phyloP scores from a whole-genome alignment of 2,329 filamentous ascomycete species.

The Trichophyton mentagrophytes region DNA sequence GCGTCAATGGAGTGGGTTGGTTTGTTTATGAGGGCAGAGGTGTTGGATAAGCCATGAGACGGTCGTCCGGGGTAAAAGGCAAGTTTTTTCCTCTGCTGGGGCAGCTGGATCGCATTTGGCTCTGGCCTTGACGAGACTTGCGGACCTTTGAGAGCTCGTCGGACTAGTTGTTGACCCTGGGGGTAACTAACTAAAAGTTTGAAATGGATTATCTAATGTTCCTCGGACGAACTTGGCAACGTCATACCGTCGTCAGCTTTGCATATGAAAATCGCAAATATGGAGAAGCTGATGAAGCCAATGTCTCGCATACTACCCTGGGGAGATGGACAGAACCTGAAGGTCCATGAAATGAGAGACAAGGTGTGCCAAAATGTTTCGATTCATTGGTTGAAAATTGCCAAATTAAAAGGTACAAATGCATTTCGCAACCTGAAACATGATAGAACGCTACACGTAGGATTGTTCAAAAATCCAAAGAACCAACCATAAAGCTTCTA shows the following conservation, averaged over 20 bases:
- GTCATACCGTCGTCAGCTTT: background rate
- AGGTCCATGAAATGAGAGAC: background rate
- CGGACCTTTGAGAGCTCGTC: background rate
- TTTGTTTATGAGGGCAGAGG: background rate
- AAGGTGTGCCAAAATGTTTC: background rate
- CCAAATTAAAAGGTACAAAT: background rate
- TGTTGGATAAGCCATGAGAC: background rate
- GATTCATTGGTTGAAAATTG: background rate
- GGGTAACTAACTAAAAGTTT: background rate
- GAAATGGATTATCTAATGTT: background rate
- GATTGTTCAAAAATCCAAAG: background rate
- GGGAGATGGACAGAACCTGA: too few relatives aligned
- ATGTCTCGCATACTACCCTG: too few relatives aligned
- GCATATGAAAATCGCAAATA: background rate
- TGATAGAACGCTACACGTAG: background rate
- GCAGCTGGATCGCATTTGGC: background rate
- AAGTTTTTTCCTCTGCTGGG: background rate
- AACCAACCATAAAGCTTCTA: background rate
- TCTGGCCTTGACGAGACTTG: background rate
- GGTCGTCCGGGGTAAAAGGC: background rate
- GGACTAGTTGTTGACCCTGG: background rate
- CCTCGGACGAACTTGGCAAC: background rate
- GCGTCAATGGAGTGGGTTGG: background rate
- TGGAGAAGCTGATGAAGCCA: too few relatives aligned
- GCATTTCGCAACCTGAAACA: background rate